Percentiles rank a stretch among this genome's conserved stretches.
Conservation (phyloP, 768 basidiomycete species). For the Boletus patriciae region DNA sequence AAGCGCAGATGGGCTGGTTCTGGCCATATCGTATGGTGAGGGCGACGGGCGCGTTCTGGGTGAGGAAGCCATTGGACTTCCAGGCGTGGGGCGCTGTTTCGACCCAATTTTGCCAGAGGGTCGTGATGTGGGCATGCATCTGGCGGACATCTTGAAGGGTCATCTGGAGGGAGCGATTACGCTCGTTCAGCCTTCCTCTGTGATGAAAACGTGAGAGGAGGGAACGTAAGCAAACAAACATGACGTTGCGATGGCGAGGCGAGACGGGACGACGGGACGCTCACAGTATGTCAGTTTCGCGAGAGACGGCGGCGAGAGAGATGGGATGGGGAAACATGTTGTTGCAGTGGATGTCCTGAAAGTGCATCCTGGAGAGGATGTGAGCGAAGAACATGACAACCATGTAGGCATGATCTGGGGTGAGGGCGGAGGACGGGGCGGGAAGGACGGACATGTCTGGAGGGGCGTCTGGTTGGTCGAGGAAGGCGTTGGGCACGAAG, state of each 20-base stretch:
- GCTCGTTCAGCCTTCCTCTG: not conserved
- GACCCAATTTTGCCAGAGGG: not conserved
- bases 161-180: not conserved
- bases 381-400: not conserved
- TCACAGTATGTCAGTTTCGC: not conserved
- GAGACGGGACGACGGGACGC: too few species aligned
- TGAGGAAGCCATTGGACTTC: not conserved
- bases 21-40: not conserved
- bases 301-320: too few species aligned
- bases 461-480: not conserved
- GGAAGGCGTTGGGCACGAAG: not conserved
- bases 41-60: not conserved
- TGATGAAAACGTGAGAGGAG: too few species aligned
- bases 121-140: not conserved
- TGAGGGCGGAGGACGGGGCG: not conserved
- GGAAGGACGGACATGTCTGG: not conserved
- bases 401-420: not conserved
- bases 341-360: not conserved
- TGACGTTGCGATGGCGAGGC: too few species aligned
- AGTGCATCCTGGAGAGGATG: not conserved
- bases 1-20: not conserved
- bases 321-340: not conserved
- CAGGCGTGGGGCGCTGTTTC: not conserved
- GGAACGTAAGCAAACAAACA: not conserved
- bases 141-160: too few species aligned